Evolutionary conservation across 495 filamentous ascomycete species (phyloP), one percentile per base, ranked within the genome.

Genomic region (Aspergillus cristatus): DNA sequence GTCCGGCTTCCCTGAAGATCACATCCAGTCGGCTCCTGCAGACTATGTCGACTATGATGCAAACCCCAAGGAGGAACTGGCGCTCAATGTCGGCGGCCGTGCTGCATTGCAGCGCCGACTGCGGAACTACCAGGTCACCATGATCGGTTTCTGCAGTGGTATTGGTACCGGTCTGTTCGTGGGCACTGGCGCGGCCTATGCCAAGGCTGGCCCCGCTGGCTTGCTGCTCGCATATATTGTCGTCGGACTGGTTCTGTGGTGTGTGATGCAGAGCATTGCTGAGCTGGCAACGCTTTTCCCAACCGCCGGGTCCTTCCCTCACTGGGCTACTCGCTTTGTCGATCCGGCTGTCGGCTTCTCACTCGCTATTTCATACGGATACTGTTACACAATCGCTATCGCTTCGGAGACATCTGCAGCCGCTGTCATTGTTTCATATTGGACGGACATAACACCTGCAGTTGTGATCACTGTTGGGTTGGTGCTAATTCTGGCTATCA

Each of bases 281-380:
- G 83, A 88, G 56, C 76, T 88, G 72, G 75, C 80, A 6, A 80
- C 82, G 13, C 79, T 75, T 41, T 70, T 86, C 14, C 84, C 84
- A 12, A 71, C 83, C 6, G 75, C 82, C 0, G 82, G 82, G 34
- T 75, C 81, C 4, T 83, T 86, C 47, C 80, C 82, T 20, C 71
- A 83, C 46, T 88, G 81, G 64, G 78, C 77, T 28, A 74, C 78
- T 24, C 70, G 82, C 32, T 91, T 84, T 40, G 71, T 82, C 40
- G 79, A 84, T 42, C 67, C 71, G 20, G 70, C 79, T 29, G 63
- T 87, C 36, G 82, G 82, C 24, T 85, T 88, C 52, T 78, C 82
- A 7, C 74, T 86, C 39, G 82, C 57, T 3, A 59, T 58, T 13
- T 57, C 57, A 13, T 63, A 51, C 40, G 72, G 73, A 58, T 75